Base-by-base conservation (phyloP, 177 flowering plant genomes). In the Tripterygium wilfordii region DNA sequence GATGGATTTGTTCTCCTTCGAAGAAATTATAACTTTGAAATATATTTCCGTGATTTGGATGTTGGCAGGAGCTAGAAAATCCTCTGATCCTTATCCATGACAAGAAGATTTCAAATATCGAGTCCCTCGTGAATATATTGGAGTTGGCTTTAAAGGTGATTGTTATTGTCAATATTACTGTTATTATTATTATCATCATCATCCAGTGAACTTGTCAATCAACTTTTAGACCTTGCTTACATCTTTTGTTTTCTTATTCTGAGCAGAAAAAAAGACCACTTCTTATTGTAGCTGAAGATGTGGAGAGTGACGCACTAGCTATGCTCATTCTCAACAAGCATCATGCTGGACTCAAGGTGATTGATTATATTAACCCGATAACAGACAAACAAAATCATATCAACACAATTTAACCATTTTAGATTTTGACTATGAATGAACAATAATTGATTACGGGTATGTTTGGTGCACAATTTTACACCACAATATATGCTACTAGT, bases 281-380 rank as follows among this genome's bases (percentile, higher is more conserved):
- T 45, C 69, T 88, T 45, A 49, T 88, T 54, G 85, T 88, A 51
- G 94, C 96, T 22, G 96, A 88, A 68, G 96, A 88, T 80, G 61
- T 88, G 39, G 94, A 85, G 51, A 78, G 86, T 76, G 88, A 88
- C 36, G 73, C 77, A 25, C 64, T 88, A 14, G 51, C 86, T 19
- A 72, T 78, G 78, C 88, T 88, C 41, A 64, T 88, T 41, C 76
- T 88, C 49, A 88, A 85, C 77, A 88, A 88, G 67, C 86, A 70
- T 66, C 88, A 57, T 47, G 88, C 85, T 51, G 88, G 90, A 43
- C 32, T 85, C 5, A 88, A 85, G 90, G 96, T 80, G 66, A 57
- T 54, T 41, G 14, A 30, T 42, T 25, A 8, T 21, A 28, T 54
- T 56, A 25, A 2, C 15, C n/a, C 12, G 33, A 30, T 30, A 6